These are phyloP conservation scores for Pseudofabraea citricarpa DNA, from an alignment of 2,329 filamentous ascomycete genomes.

Conservation along the genomic window DNA sequence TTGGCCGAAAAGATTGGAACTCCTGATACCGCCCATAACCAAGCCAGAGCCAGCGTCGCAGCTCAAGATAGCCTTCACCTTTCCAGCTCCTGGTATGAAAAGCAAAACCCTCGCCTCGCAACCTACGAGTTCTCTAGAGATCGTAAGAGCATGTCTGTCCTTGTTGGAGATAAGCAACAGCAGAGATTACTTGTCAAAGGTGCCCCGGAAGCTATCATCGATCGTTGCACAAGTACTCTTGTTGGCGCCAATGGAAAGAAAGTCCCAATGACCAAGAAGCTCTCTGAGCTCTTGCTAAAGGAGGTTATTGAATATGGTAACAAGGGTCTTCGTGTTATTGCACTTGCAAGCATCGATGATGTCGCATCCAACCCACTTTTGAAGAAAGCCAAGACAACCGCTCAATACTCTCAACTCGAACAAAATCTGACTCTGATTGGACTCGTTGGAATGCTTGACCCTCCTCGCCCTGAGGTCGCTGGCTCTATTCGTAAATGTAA, in stretches of 20 bases:
- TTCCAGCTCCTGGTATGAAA: slow-evolving; percentile 81
- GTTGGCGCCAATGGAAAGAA: slow-evolving; percentile 75
- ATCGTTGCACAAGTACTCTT: slow-evolving; percentile 80
- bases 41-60: slow-evolving; percentile 40
- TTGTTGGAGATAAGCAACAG: slow-evolving; percentile 65
- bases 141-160: slow-evolving; percentile 98
- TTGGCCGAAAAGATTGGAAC: slow-evolving; percentile 94
- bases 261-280: slow-evolving; percentile 64
- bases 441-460: slow-evolving; percentile 93
- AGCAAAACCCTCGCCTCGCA: slow-evolving; percentile 66
- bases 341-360: slow-evolving; percentile 79
- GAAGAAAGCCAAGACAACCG: slow-evolving; percentile 70
- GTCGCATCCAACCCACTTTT: slow-evolving; percentile 66
- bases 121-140: slow-evolving; percentile 97
- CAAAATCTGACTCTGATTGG: slow-evolving; percentile 93
- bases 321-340: slow-evolving; percentile 89
- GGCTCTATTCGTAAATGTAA: slow-evolving; percentile 83
- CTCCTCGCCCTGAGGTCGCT: slow-evolving; percentile 87
- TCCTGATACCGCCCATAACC: slow-evolving; percentile 42
- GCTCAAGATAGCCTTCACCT: slow-evolving; percentile 66
- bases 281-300: slow-evolving; percentile 65
- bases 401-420: slow-evolving; percentile 82
- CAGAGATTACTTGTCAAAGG: slow-evolving; percentile 93
- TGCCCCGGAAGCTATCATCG: slow-evolving; percentile 89
- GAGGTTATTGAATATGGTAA: slow-evolving; percentile 90